Conservation (phyloP, 805 yeast species). For the Candida quercuum region DNA sequence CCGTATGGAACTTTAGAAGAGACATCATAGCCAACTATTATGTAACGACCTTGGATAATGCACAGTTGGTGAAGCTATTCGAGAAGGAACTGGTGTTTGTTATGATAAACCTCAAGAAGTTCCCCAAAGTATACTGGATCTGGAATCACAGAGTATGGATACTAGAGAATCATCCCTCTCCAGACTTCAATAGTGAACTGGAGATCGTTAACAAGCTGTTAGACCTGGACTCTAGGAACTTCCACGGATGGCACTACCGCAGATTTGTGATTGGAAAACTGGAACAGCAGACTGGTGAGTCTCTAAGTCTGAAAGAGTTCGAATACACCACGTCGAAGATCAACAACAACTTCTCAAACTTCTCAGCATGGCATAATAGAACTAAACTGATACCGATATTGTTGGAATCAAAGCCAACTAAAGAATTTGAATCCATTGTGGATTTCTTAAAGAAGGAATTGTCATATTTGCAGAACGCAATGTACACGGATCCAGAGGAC, state of each 20-base stretch:
- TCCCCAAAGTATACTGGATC: constrained; percentile 93
- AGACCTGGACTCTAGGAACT: constrained; percentile 74
- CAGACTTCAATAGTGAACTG: constrained; percentile 71
- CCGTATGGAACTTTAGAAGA: constrained; percentile 86
- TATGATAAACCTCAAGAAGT: constrained; percentile 49
- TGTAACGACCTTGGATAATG: constrained; percentile 10
- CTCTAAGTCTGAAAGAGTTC: constrained; percentile 49
- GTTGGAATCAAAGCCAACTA: too few species aligned
- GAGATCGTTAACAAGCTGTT: constrained; percentile 63
- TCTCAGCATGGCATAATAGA: constrained; percentile 94
- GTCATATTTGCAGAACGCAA: constrained; percentile 69
- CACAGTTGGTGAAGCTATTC: constrained; percentile 30
- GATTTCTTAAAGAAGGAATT: constrained; percentile 52
- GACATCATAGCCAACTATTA: constrained; percentile 43
- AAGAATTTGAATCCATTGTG: too few species aligned
- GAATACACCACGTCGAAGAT: constrained; percentile 74
- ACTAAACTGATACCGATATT: constrained; percentile 59
- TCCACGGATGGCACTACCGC: constrained; percentile 94
- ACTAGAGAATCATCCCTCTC: constrained; percentile 43
- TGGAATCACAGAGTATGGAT: constrained; percentile 94
- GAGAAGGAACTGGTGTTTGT: constrained; percentile 58
- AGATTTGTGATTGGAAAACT: constrained; percentile 53
- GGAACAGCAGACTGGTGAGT: constrained; percentile 25
- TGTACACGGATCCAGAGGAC: constrained; percentile 90
- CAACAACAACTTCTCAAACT: constrained; percentile 81